phyloP scores from a whole-genome alignment of 2,329 filamentous ascomycete species.

The Metarhizium humberi region DNA sequence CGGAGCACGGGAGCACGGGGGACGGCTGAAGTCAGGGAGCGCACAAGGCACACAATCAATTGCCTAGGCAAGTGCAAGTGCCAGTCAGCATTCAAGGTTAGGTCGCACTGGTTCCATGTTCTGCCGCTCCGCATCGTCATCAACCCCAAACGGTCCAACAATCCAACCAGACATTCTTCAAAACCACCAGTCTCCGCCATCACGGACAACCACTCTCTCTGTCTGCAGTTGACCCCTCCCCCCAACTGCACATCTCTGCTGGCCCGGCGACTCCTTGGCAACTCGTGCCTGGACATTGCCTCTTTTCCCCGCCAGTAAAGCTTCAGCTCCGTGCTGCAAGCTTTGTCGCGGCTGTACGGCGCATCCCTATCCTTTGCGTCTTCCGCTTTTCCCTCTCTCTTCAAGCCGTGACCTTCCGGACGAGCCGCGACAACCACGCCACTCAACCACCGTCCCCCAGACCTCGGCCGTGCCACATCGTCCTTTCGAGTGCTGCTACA shows the following conservation, averaged over 20 bases:
- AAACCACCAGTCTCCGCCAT: constrained; percentile 1
- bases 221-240: not conserved
- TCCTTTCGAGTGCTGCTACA: not conserved
- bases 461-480: not conserved
- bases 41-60: not conserved
- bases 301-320: not conserved
- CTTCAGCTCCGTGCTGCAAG: not conserved
- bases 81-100: not conserved
- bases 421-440: not conserved
- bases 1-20: too few species aligned
- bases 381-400: not conserved
- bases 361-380: not conserved
- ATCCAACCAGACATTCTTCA: not conserved
- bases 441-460: not conserved
- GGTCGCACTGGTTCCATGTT: not conserved
- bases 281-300: not conserved
- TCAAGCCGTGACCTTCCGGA: not conserved
- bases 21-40: not conserved
- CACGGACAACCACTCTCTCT: not conserved
- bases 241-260: not conserved
- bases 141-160: not conserved
- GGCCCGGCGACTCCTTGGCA: not conserved
- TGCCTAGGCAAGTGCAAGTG: too few species aligned
- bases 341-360: not conserved
- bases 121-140: constrained; percentile 6